Conservation (phyloP, 805 yeast genomes). For the Spathaspora boniae region DNA sequence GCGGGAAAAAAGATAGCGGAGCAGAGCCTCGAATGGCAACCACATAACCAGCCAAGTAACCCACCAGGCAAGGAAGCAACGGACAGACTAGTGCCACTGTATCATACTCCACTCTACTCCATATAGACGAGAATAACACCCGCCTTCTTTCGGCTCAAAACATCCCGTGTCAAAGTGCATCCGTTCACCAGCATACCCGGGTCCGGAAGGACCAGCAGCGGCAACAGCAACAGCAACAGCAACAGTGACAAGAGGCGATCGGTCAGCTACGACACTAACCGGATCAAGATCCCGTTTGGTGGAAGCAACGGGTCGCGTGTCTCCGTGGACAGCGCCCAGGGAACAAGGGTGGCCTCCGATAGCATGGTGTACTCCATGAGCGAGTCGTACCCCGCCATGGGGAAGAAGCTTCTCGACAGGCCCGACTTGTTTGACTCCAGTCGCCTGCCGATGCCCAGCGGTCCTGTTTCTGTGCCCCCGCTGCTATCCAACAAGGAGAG, state of each 20-base stretch:
- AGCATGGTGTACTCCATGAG: constrained; percentile 15
- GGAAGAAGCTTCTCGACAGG: too few relatives aligned
- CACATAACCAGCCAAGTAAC: too few relatives aligned
- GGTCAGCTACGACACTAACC: constrained; percentile 12
- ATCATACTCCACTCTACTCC: background rate
- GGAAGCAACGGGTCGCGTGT: constrained; percentile 1
- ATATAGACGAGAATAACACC: too few relatives aligned
- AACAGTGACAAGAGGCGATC: constrained; percentile 9
- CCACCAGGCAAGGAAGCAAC: background rate
- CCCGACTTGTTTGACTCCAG: background rate
- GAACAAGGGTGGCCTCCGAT: constrained; percentile 18
- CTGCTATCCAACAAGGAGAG: background rate
- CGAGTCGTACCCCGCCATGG: background rate
- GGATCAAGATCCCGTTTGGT: constrained; percentile 10
- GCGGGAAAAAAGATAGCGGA: too few relatives aligned
- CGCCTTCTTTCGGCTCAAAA: too few relatives aligned
- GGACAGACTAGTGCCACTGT: background rate
- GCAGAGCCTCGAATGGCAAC: too few relatives aligned
- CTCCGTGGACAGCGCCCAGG: background rate
- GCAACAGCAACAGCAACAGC: constrained; percentile 1
- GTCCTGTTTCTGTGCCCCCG: background rate
- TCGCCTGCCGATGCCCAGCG: background rate
- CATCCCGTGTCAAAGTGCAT: background rate
- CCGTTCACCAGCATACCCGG: constrained; percentile 1
- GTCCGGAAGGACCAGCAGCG: background rate